Evolutionary conservation across 768 basidiomycete genomes (phyloP).

Genomic region (Pleurotus cornucopiae): DNA sequence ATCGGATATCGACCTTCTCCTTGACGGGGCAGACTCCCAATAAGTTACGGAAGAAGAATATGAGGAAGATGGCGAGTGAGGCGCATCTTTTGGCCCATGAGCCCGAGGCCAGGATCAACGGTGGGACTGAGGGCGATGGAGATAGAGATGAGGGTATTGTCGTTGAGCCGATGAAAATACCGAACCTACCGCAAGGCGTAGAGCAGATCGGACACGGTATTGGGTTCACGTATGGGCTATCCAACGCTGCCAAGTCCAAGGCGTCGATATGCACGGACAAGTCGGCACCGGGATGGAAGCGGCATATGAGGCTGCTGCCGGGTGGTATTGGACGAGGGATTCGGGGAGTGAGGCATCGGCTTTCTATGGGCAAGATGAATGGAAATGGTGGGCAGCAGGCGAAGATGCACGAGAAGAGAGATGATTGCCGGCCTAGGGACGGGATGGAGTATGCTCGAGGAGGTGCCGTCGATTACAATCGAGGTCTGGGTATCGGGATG

Average conservation of each 20-base stretch:
- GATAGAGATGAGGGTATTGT: not conserved
- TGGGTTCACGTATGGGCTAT: conserved; percentile 36
- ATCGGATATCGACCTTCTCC: conserved; percentile 21
- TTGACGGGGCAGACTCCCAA: conserved; percentile 29
- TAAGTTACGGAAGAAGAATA: conserved; percentile 31
- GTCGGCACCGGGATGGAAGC: conserved; percentile 17
- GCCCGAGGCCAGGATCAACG: not conserved
- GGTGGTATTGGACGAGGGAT: conserved; percentile 12
- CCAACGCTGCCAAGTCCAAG: conserved; percentile 22
- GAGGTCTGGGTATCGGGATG: not conserved
- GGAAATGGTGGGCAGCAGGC: not conserved
- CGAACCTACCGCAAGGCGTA: conserved; percentile 39
- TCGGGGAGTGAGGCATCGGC: conserved; percentile 9
- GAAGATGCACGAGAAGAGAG: not conserved
- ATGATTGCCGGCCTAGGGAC: not conserved
- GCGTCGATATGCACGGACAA: conserved; percentile 22
- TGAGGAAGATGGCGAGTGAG: not conserved
- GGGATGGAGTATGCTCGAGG: too few species aligned
- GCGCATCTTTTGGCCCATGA: not conserved
- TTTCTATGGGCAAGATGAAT: conserved; percentile 2
- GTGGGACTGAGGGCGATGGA: not conserved
- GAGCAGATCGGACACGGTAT: conserved; percentile 50
- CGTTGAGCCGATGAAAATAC: not conserved
- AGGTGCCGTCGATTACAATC: not conserved
- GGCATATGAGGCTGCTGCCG: conserved; percentile 14